A percentile compares a stretch with the other conserved stretches of the same genome.
Evolutionary conservation across 2,329 filamentous ascomycete species (phyloP).

Genomic region (Geosmithia flava): DNA sequence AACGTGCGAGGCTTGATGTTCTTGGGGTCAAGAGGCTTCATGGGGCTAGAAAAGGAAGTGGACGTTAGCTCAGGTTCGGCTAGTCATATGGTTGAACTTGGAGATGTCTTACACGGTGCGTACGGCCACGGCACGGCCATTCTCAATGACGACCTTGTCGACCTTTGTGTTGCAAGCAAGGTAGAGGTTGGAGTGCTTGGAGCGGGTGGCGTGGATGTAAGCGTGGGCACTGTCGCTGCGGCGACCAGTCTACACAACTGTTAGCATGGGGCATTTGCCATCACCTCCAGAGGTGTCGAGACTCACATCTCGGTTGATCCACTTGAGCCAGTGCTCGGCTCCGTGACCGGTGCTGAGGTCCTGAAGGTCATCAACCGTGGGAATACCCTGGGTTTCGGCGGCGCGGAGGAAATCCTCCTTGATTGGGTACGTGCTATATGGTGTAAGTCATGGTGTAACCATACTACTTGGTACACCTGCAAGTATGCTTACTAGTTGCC

Average conservation of each 20-base stretch:
- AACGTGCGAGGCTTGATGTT: slow-evolving; percentile 41
- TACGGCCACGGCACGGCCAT: slow-evolving; percentile 60
- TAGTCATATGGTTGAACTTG: background rate
- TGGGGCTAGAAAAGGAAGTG: slow-evolving; percentile 20
- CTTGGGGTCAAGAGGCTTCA: slow-evolving; percentile 51
- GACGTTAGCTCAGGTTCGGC: background rate
- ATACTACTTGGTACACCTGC: slow-evolving; percentile 6
- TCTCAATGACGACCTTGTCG: slow-evolving; percentile 63
- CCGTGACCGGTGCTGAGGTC: slow-evolving; percentile 58
- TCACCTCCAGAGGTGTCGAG: background rate
- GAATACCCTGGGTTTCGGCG: slow-evolving; percentile 62
- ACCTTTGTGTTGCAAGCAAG: slow-evolving; percentile 66
- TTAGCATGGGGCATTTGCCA: slow-evolving; percentile 17
- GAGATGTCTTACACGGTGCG: slow-evolving; percentile 36
- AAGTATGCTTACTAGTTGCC: slow-evolving; percentile 44
- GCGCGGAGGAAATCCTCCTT: slow-evolving; percentile 71
- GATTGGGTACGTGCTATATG: slow-evolving; percentile 53
- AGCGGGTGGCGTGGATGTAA: slow-evolving; percentile 65
- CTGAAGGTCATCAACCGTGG: slow-evolving; percentile 61
- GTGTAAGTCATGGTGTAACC: slow-evolving; percentile 1
- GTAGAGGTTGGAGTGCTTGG: slow-evolving; percentile 58
- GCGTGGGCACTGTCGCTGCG: slow-evolving; percentile 67
- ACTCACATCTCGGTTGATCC: slow-evolving; percentile 58
- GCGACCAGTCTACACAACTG: slow-evolving; percentile 34
- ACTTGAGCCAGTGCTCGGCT: slow-evolving; percentile 75